Conservation (phyloP, 306 rosid genomes). For the Sophora flavescens region DNA sequence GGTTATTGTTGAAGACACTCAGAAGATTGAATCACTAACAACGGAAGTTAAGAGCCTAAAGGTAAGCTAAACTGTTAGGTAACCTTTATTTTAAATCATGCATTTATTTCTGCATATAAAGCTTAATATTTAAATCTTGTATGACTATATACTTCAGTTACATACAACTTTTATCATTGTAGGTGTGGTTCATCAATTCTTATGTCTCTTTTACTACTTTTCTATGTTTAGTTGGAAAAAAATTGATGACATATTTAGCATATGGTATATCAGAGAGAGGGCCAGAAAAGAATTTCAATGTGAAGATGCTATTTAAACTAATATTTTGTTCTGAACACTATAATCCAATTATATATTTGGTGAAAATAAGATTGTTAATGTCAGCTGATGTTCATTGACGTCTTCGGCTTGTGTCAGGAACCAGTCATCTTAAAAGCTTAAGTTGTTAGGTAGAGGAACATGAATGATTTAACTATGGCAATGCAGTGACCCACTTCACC, state of each 20-base stretch:
- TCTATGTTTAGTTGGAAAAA: slow-evolving; percentile 25
- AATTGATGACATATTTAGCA: slow-evolving; percentile 11
- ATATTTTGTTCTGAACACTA: slow-evolving; percentile 20
- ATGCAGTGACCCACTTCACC: neutral
- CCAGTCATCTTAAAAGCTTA: neutral
- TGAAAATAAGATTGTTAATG: slow-evolving; percentile 34
- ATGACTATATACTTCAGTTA: slow-evolving; percentile 17
- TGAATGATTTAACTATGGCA: neutral
- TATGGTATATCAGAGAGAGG: slow-evolving; percentile 25
- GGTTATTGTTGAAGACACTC: slow-evolving; percentile 81
- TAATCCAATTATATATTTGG: slow-evolving; percentile 24
- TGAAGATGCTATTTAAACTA: no score
- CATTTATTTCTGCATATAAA: slow-evolving; percentile 33
- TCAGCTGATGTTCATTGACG: neutral
- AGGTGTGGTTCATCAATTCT: slow-evolving; percentile 17
- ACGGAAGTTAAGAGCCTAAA: slow-evolving; percentile 71
- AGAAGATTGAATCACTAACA: slow-evolving; percentile 72
- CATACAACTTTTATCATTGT: slow-evolving; percentile 27
- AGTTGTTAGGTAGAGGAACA: neutral
- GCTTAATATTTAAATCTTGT: slow-evolving; percentile 30
- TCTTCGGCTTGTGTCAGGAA: neutral
- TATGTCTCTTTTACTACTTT: slow-evolving; percentile 26
- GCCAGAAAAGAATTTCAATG: slow-evolving; percentile 13
- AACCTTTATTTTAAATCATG: slow-evolving; percentile 37
- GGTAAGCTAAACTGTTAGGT: slow-evolving; percentile 54